Evolutionary conservation across 805 yeast species (phyloP).

Genomic region (Lipomyces japonicus): DNA sequence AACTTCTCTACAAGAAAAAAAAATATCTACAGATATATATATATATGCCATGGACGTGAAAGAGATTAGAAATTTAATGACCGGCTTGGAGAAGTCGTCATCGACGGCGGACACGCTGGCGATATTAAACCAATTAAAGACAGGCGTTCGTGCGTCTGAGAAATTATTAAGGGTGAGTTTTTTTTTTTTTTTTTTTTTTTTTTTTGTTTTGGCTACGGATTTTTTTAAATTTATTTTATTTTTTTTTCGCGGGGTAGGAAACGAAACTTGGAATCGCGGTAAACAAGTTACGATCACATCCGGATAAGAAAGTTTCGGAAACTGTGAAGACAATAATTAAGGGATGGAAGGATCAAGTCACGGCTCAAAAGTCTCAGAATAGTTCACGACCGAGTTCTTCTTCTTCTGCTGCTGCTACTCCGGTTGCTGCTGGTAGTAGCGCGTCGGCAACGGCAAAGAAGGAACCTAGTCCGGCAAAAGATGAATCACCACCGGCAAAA

Average conservation of each 20-base stretch:
- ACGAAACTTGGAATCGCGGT: constrained; percentile 98
- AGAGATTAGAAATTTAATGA: constrained; percentile 66
- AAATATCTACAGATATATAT: too few relatives aligned
- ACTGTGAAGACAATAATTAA: constrained; percentile 79
- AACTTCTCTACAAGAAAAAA: too few relatives aligned
- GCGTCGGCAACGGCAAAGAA: neutral
- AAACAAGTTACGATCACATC: constrained; percentile 74
- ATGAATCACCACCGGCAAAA: constrained; percentile 9
- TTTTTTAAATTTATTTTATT: neutral
- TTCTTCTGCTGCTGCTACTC: constrained; percentile 29
- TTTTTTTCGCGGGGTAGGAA: constrained; percentile 42
- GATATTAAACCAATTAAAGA: constrained; percentile 60
- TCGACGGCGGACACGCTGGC: constrained; percentile 63
- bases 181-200: neutral
- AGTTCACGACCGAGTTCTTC: neutral
- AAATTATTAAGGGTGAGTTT: constrained; percentile 59
- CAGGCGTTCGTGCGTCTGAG: constrained; percentile 79
- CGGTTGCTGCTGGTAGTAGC: neutral
- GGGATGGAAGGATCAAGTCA: constrained; percentile 87
- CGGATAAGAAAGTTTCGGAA: constrained; percentile 55
- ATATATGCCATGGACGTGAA: constrained; percentile 33
- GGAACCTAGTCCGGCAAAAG: constrained; percentile 15
- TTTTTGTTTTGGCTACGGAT: too few relatives aligned
- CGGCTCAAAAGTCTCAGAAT: constrained; percentile 40
- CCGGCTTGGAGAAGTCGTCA: constrained; percentile 68